These are phyloP conservation scores for Xylaria castorea DNA, from an alignment of 495 filamentous ascomycete species.

Conservation along the genomic window DNA sequence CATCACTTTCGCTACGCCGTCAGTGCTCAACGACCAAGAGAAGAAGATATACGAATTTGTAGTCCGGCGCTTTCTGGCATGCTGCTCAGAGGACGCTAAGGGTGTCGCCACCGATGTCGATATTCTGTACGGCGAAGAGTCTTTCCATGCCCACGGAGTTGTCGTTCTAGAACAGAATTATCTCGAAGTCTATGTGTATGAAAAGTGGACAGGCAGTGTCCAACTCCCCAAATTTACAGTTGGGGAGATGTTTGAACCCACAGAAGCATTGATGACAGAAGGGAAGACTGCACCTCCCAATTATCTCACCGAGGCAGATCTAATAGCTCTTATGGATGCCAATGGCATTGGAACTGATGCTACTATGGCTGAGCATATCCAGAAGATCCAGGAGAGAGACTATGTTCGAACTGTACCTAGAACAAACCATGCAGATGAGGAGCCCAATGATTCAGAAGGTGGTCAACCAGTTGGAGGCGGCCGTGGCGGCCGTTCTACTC, in stretches of 20 bases:
- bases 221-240: constrained; percentile 78
- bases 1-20: constrained; percentile 73
- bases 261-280: constrained; percentile 85
- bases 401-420: constrained; percentile 77
- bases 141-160: constrained; percentile 79
- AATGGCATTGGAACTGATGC: constrained; percentile 99
- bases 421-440: constrained; percentile 36
- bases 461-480: constrained; percentile 45
- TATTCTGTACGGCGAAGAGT: constrained; percentile 82
- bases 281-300: constrained; percentile 84
- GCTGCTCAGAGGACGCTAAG: constrained; percentile 92
- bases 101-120: constrained; percentile 85
- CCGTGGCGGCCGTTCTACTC: constrained; percentile 50
- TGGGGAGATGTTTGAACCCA: constrained; percentile 84
- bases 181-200: constrained; percentile 93
- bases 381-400: constrained; percentile 86
- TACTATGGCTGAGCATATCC: constrained; percentile 98
- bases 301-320: constrained; percentile 92
- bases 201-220: constrained; percentile 90
- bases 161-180: constrained; percentile 91
- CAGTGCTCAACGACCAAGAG: constrained; percentile 68
- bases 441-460: constrained; percentile 41
- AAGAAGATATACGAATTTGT: constrained; percentile 91
- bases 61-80: constrained; percentile 91
- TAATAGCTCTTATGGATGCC: constrained; percentile 98